These are phyloP conservation scores for Eremothecium coryli DNA, from an alignment of 1,139 yeast genomes.

Conservation along the genomic window DNA sequence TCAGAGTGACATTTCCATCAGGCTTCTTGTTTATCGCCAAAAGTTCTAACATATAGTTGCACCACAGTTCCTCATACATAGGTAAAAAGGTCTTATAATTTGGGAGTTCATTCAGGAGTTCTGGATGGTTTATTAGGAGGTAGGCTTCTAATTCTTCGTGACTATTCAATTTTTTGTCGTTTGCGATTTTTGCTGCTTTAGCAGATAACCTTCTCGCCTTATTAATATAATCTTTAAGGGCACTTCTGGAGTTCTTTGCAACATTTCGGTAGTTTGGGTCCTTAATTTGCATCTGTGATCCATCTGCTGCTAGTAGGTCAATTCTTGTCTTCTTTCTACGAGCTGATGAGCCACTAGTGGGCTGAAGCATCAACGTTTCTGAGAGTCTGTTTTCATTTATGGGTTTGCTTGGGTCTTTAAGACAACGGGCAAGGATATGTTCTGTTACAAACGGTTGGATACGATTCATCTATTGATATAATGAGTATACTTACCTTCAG, in stretches of 20 bases:
- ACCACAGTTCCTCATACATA: slow-evolving; percentile 28
- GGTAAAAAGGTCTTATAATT: slow-evolving; percentile 19
- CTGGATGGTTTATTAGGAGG: slow-evolving; percentile 14
- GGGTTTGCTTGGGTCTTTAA: slow-evolving; percentile 26
- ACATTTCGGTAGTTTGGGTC: slow-evolving; percentile 24
- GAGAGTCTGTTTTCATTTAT: slow-evolving; percentile 24
- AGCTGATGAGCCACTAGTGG: slow-evolving; percentile 29
- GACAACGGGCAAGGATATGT: slow-evolving; percentile 23
- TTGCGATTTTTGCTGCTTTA: slow-evolving; percentile 17
- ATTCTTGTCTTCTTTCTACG: slow-evolving; percentile 17
- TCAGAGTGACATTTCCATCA: slow-evolving; percentile 16
- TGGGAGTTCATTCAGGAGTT: slow-evolving; percentile 19
- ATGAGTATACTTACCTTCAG: no score
- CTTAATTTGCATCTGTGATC: slow-evolving; percentile 6
- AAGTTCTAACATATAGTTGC: slow-evolving; percentile 27
- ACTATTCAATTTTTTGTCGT: slow-evolving; percentile 13
- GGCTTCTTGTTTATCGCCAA: slow-evolving; percentile 17
- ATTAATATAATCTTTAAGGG: slow-evolving; percentile 23
- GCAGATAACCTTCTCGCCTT: slow-evolving; percentile 13
- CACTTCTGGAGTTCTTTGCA: slow-evolving; percentile 24
- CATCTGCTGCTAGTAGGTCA: slow-evolving; percentile 9
- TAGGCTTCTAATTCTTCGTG: slow-evolving; percentile 11
- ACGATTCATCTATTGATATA: slow-evolving; percentile 19
- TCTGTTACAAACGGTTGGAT: slow-evolving; percentile 26
- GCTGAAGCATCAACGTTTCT: slow-evolving; percentile 25